phyloP scores from a whole-genome alignment of 148 eudicot genomes.

The Silene latifolia region DNA sequence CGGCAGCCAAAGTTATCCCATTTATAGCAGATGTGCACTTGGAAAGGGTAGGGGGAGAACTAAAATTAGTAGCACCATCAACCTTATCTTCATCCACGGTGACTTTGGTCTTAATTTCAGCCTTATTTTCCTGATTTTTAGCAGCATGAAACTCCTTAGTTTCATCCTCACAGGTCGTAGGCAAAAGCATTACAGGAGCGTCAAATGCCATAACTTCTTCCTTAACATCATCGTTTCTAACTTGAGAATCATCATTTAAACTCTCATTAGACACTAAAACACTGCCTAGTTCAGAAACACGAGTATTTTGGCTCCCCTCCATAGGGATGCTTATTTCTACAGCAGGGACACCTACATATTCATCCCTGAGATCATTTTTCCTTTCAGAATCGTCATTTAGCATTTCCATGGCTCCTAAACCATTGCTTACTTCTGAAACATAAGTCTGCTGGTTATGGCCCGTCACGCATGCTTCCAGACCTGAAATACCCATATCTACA shows the following conservation, averaged over 20 bases:
- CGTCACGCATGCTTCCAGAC: too few species aligned
- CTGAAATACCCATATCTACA: not conserved
- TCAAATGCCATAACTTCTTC: constrained; percentile 16
- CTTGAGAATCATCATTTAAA: not conserved
- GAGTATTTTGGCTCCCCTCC: constrained; percentile 6
- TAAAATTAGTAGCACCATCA: constrained; percentile 14
- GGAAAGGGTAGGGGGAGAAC: constrained; percentile 17
- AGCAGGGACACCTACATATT: not conserved
- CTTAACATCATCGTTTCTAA: not conserved
- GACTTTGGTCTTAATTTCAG: constrained; percentile 4
- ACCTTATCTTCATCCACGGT: constrained; percentile 12
- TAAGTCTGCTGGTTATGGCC: not conserved
- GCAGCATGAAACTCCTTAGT: constrained; percentile 8
- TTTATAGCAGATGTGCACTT: constrained; percentile 20
- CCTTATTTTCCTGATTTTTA: constrained; percentile 2
- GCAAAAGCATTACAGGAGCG: not conserved
- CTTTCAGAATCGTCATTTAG: not conserved
- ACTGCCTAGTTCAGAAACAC: not conserved
- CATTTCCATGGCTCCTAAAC: not conserved
- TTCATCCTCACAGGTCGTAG: not conserved
- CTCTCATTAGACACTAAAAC: constrained; percentile 3
- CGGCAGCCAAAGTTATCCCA: constrained; percentile 8
- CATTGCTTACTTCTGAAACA: not conserved
- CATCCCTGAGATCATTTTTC: constrained; percentile 6
- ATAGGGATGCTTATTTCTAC: not conserved